Evolutionary conservation across 352 stramenopile genomes (phyloP).

Genomic region (Phytophthora niederhauseri): DNA sequence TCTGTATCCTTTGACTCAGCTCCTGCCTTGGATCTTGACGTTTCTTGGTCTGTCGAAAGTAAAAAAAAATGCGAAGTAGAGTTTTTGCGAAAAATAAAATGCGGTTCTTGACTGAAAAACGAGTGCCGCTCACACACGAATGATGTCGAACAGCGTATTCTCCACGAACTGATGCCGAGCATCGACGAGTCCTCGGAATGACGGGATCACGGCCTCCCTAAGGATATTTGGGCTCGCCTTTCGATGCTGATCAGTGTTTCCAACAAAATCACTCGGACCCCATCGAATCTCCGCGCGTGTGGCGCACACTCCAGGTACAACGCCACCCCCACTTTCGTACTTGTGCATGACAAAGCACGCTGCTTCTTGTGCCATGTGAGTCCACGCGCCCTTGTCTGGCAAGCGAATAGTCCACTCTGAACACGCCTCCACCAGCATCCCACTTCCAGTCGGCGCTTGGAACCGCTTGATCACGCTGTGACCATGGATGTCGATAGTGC

Average conservation of each 20-base stretch:
- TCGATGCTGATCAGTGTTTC: background rate
- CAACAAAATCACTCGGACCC: background rate
- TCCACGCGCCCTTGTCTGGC: background rate
- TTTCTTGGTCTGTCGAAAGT: background rate
- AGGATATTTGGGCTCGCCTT: background rate
- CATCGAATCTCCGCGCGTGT: background rate
- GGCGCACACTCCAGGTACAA: background rate
- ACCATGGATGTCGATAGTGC: background rate
- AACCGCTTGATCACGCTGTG: background rate
- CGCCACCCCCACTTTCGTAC: background rate
- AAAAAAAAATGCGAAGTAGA: background rate
- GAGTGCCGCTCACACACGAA: too few relatives aligned
- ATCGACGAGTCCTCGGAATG: too few relatives aligned
- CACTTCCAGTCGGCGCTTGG: background rate
- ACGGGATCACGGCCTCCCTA: too few relatives aligned
- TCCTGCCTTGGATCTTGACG: too few relatives aligned
- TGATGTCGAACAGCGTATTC: too few relatives aligned
- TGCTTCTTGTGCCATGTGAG: background rate
- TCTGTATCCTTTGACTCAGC: too few relatives aligned
- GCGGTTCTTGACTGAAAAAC: too few relatives aligned
- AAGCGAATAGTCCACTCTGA: background rate
- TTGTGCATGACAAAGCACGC: background rate
- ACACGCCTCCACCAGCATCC: background rate
- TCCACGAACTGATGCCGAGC: too few relatives aligned
- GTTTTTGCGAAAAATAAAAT: background rate